Percentiles rank a stretch among this genome's conserved stretches.
phyloP scores from a whole-genome alignment of 129 eudicot genomes.

The Flaveria brownii region DNA sequence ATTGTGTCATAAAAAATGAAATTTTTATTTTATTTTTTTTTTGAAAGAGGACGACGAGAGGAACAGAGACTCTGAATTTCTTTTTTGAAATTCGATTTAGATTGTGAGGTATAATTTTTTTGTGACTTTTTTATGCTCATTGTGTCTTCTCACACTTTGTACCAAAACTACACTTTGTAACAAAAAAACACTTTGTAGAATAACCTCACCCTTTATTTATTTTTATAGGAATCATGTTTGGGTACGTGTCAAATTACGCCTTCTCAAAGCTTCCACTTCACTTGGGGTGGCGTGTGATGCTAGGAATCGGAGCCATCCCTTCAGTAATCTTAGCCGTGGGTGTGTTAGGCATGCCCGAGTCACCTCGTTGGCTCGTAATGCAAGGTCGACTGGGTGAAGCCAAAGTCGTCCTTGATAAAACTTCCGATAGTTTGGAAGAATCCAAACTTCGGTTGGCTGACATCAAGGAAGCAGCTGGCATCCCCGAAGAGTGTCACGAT shows the following conservation, averaged over 20 bases:
- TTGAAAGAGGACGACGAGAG: no score
- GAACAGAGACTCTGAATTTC: no score
- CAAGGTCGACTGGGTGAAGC: conserved; percentile 81
- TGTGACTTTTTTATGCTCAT: no score
- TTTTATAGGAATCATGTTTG: conserved; percentile 49
- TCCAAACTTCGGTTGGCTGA: conserved; percentile 47
- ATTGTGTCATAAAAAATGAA: no score
- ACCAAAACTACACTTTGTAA: no score
- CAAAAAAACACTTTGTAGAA: no score
- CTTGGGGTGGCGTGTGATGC: conserved; percentile 69
- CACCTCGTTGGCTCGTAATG: conserved; percentile 76
- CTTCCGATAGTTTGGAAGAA: conserved; percentile 56
- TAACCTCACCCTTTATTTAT: background rate
- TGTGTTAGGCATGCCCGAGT: conserved; percentile 71
- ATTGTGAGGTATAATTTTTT: no score
- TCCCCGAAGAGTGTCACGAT: conserved; percentile 55
- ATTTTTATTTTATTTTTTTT: no score
- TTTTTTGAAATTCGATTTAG: no score
- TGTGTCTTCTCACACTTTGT: no score
- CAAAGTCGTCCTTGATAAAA: conserved; percentile 52
- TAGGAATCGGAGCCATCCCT: conserved; percentile 66
- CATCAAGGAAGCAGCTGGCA: conserved; percentile 66
- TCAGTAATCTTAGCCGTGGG: conserved; percentile 50
- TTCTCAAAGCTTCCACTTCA: conserved; percentile 46
- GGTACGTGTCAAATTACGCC: conserved; percentile 60